Evolutionary conservation across 495 filamentous ascomycete species (phyloP), one percentile per base, ranked within the genome.

Genomic region (Penicillium paradoxum): DNA sequence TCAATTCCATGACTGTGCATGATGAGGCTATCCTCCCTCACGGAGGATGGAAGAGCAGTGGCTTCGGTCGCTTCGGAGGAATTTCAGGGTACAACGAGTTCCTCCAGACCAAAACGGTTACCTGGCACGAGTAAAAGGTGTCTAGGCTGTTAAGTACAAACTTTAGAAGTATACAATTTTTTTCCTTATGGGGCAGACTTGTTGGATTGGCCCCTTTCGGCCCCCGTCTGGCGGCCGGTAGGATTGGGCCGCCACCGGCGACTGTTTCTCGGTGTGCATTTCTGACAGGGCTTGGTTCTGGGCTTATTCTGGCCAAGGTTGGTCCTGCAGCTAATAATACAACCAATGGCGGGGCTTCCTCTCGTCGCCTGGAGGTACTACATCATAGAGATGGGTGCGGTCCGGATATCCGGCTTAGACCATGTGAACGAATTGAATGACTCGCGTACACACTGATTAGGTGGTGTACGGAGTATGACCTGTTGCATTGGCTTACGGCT

Each of bases 21-120:
- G 91, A 97, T 55, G 91, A 95, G 71, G 68, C 82, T 11, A 73
- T 73, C 17, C 63, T 95, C 50, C 89, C 91, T 5, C 90, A 95
- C 69, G 91, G 91, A 21, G 91, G 91, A 25, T 82, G 81, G 61
- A 97, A 97, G 79, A 80, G 80, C 46, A 90, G 86, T 59, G 91
- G 91, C 9, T 91, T 81, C 65, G 91, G 91, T n/a, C 71, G 83
- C 2, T 85, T 85, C 66, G 80, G 79, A 54, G 80, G 70, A 10
- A 59, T 67, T 27, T 67, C 67, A 45, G 83, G 79, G 3, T 71
- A 82, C 40, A 75, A 87, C 24, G 91, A 97, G 73, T 97, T 90
- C 79, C 65, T 92, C 65, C 79, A 83, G 68, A 84, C 83, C 27
- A 97, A 97, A 81, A 90, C 85, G 2, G 78, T 96, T 3, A 95